Evolutionary conservation across 352 stramenopile genomes (phyloP).

Genomic region (Phytopythium boreale): DNA sequence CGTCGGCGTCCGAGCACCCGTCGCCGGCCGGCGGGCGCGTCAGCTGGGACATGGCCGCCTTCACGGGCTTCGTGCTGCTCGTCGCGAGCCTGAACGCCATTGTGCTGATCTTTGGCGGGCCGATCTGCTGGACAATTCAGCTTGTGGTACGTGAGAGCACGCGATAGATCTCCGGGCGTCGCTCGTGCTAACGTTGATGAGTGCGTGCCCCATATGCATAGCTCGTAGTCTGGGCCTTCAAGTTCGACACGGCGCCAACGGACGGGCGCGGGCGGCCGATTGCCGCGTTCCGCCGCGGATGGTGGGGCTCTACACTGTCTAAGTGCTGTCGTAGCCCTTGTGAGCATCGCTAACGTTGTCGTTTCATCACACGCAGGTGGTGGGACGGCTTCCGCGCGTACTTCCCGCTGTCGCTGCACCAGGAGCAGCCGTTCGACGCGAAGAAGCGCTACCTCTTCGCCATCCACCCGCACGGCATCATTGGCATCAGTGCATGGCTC

Average conservation of each 20-base stretch:
- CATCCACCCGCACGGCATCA: slow-evolving; percentile 50
- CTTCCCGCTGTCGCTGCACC: slow-evolving; percentile 34
- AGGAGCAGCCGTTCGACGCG: slow-evolving; percentile 38
- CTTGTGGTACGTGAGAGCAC: slow-evolving; percentile 12
- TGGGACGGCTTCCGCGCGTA: slow-evolving; percentile 37
- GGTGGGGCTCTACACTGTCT: slow-evolving; percentile 9
- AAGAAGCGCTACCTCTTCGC: slow-evolving; percentile 38
- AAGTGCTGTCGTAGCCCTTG: not conserved
- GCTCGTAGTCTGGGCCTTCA: slow-evolving; percentile 27
- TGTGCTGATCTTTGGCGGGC: slow-evolving; percentile 23
- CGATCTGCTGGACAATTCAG: slow-evolving; percentile 22
- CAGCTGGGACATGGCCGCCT: slow-evolving; percentile 6
- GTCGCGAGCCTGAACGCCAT: slow-evolving; percentile 15
- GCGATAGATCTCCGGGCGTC: not conserved
- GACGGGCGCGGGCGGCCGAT: slow-evolving; percentile 37
- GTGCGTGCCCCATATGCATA: slow-evolving; percentile 5
- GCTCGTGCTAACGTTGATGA: not conserved
- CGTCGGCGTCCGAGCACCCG: not conserved
- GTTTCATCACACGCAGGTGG: slow-evolving; percentile 18
- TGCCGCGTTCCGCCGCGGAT: slow-evolving; percentile 24
- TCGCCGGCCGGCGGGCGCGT: not conserved
- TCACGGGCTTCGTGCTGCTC: slow-evolving; percentile 14
- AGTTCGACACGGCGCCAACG: slow-evolving; percentile 34
- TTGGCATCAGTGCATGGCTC: slow-evolving; percentile 46
- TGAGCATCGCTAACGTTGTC: not conserved